Base-by-base conservation (phyloP, 2,329 filamentous ascomycete genomes). In the Sphaerulina vaccinii region DNA sequence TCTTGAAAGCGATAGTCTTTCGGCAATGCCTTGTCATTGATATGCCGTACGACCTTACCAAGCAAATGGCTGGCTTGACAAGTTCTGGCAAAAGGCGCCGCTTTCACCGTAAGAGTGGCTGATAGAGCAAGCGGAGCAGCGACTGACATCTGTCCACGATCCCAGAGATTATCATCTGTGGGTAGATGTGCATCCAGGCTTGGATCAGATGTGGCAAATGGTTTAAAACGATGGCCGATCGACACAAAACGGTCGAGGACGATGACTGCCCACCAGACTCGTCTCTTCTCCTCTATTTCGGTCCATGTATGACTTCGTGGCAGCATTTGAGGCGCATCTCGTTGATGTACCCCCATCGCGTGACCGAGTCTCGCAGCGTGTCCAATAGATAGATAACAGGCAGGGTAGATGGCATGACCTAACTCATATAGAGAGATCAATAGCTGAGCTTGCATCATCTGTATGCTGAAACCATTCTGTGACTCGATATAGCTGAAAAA, bases 191-290 rank as follows among this genome's bases (percentile, higher is more conserved):
- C 50, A 24, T 63, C 62, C 2, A 63, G 54, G 23, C 51, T 51
- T n/a, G 62, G 43, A 62, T 60, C 55, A 5, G 50, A 51, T 40
- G 48, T 59, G 11, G 63, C 64, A 22, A 65, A 61, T 2, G 63
- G 62, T 40, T 62, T 64, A 16, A 51, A 52, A 21, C 58, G 57
- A 39, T 60, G 45, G 15, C 63, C 63, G 23, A 65, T 60, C 45
- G 55, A 63, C 45, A 61, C 54, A 37, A 63, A 72, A 52, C 73
- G 69, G 52, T 79, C 77, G 5, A 77, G 64, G 15, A 78, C 63
- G 45, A 77, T 69, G 9, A 77, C 71, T 24, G 67, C 73, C 76
- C 77, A 79, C 75, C 75, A 79, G 0, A 73, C 70, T 38, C 76
- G 60, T 19, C 70, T 64, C 19, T 75, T 64, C 56, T 78, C 75